A percentile compares a stretch with the other conserved stretches of the same genome.
Evolutionary conservation across 139 green algal species (phyloP).

Genomic region (Edaphochlamys debaryana): DNA sequence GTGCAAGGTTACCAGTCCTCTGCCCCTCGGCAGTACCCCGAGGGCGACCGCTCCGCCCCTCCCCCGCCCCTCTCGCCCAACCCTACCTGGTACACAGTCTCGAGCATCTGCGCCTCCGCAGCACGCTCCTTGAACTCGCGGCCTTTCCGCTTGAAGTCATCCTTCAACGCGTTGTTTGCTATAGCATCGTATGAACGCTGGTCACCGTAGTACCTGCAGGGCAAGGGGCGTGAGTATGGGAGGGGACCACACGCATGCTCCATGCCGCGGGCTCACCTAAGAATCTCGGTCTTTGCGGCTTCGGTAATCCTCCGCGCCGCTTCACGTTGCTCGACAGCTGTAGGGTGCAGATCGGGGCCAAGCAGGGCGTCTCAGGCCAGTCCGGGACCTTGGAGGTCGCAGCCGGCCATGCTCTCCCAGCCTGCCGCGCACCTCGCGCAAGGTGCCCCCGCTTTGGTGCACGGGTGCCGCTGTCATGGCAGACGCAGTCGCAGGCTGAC

Average conservation of each 20-base stretch:
- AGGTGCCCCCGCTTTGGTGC: constrained; percentile 29
- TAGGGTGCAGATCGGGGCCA: background rate
- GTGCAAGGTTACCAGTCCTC: too few species aligned
- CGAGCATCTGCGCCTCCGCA: constrained; percentile 60
- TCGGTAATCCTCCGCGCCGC: constrained; percentile 51
- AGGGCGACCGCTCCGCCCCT: too few species aligned
- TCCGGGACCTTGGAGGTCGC: too few species aligned
- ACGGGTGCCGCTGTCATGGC: constrained; percentile 37
- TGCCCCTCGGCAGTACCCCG: too few species aligned
- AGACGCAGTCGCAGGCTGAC: constrained; percentile 36
- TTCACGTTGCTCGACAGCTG: constrained; percentile 65
- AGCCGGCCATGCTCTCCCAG: too few species aligned
- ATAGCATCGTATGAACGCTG: constrained; percentile 54
- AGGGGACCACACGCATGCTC: background rate
- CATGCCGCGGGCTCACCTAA: constrained; percentile 47
- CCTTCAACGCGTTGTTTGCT: constrained; percentile 49
- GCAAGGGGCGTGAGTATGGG: background rate
- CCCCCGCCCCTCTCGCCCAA: too few species aligned
- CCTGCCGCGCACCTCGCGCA: constrained; percentile 30
- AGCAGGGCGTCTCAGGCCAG: too few species aligned
- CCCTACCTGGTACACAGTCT: constrained; percentile 67
- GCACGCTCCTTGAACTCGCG: constrained; percentile 60
- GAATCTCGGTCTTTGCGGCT: constrained; percentile 46
- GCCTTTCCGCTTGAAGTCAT: constrained; percentile 62
- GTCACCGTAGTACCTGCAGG: constrained; percentile 65